These are phyloP conservation scores for Cercospora sp. DNA, from an alignment of 2,329 filamentous ascomycete genomes.

Conservation along the genomic window DNA sequence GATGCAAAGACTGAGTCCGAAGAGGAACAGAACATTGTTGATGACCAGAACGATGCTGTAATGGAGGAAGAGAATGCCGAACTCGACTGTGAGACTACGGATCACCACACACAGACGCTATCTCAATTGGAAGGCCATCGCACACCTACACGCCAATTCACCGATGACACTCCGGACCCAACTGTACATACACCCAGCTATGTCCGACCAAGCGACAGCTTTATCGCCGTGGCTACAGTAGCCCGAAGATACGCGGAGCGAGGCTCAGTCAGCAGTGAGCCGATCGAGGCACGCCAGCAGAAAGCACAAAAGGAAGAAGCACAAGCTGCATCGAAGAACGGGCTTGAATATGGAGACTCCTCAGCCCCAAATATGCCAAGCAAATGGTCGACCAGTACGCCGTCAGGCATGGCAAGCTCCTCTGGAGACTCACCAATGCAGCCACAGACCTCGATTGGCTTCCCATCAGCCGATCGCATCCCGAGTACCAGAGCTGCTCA, in stretches of 20 bases:
- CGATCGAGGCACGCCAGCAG: neutral
- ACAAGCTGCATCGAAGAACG: neutral
- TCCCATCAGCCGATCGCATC: slow-evolving; percentile 22
- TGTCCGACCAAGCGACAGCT: neutral
- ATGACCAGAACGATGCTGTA: slow-evolving; percentile 1
- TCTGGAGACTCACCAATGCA: slow-evolving; percentile 11
- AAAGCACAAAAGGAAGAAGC: neutral
- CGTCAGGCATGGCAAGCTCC: slow-evolving; percentile 23
- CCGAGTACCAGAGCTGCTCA: slow-evolving; percentile 7
- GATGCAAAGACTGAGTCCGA: neutral
- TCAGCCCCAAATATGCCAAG: slow-evolving; percentile 14
- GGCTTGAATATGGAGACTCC: neutral
- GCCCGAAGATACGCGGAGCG: slow-evolving; percentile 2
- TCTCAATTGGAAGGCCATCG: slow-evolving; percentile 12
- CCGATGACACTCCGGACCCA: slow-evolving; percentile 7
- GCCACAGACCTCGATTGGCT: slow-evolving; percentile 28
- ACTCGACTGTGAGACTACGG: slow-evolving; percentile 11
- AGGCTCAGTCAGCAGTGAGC: slow-evolving; percentile 5
- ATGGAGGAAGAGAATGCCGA: neutral
- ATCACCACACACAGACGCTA: slow-evolving; percentile 15
- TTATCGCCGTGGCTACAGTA: slow-evolving; percentile 8
- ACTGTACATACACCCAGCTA: neutral
- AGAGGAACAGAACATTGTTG: neutral
- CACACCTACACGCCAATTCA: neutral
- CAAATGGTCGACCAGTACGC: slow-evolving; percentile 35